Base-by-base conservation (phyloP, 176 grass and related monocot species). In the Juncus inflexus region DNA sequence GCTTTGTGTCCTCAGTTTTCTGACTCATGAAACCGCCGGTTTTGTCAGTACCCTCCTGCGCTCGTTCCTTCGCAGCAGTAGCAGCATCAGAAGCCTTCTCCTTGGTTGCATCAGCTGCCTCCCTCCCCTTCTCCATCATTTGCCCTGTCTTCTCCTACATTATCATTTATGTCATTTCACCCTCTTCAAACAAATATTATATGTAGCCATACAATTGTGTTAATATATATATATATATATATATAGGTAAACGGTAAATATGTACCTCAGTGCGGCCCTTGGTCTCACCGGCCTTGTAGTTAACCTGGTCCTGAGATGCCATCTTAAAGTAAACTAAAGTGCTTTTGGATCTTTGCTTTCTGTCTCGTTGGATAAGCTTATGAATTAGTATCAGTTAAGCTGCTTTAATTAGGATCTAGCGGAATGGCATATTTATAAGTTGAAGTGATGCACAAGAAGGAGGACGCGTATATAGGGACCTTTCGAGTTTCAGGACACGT, bases 261-360 rank as follows among this genome's bases (percentile, higher is more conserved):
- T 64, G 38, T 75, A 89, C 90, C 90, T 95, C 79, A 14, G 79
- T 69, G 12, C 52, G 76, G 57, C 61, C 90, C 78, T 89, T 95
- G 83, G 79, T 76, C 66, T 89, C 83, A 64, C 83, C 90, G 52
- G 86, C 83, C 12, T 16, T 57, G 82, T 74, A 81, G 83, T 64
- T 78, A 19, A 66, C 70, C 59, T 83, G 37, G 62, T 86, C 77
- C 8, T 81, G 61, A 64, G 86, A 90, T 16, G 90, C 90, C 90
- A 90, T 90, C 19, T 51, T n/a, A 52, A 52, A 52, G 1, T 52
- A 2, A 52, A 52, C 49, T 7, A 52, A 52, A 12, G 1, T 7
- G 7, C 49, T 52, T 52, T 12, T 9, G 5, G 38, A 11, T 5
- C 3, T 38, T 67, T 15, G 10, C 15, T 53, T 47, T 47, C 4